Evolutionary conservation across 495 filamentous ascomycete genomes (phyloP).

Genomic region (Terfezia claveryi): DNA sequence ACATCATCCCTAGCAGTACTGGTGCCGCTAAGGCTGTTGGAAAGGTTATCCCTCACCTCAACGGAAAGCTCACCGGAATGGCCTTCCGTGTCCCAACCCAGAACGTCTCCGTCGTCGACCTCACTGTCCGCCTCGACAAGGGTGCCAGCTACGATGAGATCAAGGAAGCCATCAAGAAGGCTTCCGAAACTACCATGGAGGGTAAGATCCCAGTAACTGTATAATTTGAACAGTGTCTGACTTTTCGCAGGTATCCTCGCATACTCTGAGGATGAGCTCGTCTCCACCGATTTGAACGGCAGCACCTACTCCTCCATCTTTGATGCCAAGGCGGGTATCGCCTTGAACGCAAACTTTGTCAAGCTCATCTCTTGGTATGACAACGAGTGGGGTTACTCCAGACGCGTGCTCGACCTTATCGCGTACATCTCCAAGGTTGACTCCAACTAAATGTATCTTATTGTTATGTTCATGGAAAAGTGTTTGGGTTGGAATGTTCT

Average conservation of each 20-base stretch:
- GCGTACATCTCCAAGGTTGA: slow-evolving; percentile 84
- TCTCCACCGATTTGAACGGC: slow-evolving; percentile 84
- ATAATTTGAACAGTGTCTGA: slow-evolving; percentile 24
- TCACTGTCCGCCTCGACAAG: slow-evolving; percentile 89
- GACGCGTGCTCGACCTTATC: slow-evolving; percentile 92
- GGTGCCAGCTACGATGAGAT: slow-evolving; percentile 73
- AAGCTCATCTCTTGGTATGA: slow-evolving; percentile 96
- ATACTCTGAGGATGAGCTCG: slow-evolving; percentile 94
- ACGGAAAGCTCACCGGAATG: slow-evolving; percentile 99
- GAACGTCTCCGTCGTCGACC: slow-evolving; percentile 98
- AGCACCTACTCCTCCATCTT: slow-evolving; percentile 89
- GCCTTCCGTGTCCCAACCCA: slow-evolving; percentile 94
- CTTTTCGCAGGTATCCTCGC: slow-evolving; percentile 42
- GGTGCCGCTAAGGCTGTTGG: slow-evolving; percentile 99
- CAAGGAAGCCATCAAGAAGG: slow-evolving; percentile 78
- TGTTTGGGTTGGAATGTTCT: background rate
- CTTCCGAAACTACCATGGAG: slow-evolving; percentile 63
- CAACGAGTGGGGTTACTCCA: slow-evolving; percentile 57
- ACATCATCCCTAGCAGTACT: slow-evolving; percentile 98
- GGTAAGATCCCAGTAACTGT: slow-evolving; percentile 21
- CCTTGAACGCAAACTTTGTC: slow-evolving; percentile 93
- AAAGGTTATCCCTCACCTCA: slow-evolving; percentile 92
- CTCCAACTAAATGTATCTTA: slow-evolving; percentile 1
- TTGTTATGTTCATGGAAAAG: slow-evolving; percentile 1
- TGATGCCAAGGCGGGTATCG: slow-evolving; percentile 97